phyloP scores from a whole-genome alignment of 441 rosid genomes.

The Biscutella auriculata region DNA sequence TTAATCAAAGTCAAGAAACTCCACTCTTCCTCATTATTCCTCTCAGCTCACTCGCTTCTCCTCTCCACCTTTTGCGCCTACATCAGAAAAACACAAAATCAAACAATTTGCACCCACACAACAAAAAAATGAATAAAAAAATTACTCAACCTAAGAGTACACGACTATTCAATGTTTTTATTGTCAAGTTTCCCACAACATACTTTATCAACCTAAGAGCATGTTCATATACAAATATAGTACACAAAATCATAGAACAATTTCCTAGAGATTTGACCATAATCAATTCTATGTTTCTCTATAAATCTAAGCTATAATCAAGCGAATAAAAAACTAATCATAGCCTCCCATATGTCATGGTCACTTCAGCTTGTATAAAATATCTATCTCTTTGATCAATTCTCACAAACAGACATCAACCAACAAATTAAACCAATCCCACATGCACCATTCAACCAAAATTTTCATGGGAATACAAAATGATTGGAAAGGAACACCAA shows the following conservation, averaged over 20 bases:
- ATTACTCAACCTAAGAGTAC: no score
- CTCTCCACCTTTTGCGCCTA: no score
- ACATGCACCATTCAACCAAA: slow-evolving; percentile 15
- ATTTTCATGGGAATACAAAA: neutral
- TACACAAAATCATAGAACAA: slow-evolving; percentile 10
- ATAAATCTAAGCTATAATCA: neutral
- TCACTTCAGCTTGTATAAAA: neutral
- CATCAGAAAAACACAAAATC: no score
- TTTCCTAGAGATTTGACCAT: neutral
- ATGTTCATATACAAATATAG: slow-evolving; percentile 27
- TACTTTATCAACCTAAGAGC: slow-evolving; percentile 89
- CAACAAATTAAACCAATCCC: neutral
- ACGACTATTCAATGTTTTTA: no score
- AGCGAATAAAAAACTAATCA: neutral
- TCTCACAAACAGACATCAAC: neutral
- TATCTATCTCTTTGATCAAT: neutral
- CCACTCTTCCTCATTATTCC: no score
- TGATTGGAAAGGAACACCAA: neutral
- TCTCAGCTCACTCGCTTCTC: no score
- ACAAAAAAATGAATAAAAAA: no score
- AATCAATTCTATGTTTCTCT: neutral
- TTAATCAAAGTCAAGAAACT: no score
- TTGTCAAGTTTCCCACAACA: slow-evolving; percentile 69
- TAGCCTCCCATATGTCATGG: neutral
- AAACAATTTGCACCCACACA: no score